Evolutionary conservation across 768 basidiomycete species (phyloP).

Genomic region (Pilatotrama ljubarskyi): DNA sequence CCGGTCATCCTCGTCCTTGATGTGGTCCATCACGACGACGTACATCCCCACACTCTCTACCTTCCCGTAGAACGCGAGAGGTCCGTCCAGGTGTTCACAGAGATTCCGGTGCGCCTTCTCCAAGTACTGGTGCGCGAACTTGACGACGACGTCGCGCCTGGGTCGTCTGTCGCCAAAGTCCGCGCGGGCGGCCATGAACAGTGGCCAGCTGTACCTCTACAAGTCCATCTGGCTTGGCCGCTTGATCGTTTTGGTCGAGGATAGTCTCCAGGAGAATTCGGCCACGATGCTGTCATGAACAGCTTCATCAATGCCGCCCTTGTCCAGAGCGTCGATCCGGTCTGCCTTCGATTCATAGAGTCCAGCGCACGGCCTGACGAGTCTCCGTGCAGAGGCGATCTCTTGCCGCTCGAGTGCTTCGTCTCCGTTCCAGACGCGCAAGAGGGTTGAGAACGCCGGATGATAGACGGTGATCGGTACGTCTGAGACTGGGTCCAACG

Average conservation of each 20-base stretch:
- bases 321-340: background rate
- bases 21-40: conserved; percentile 22
- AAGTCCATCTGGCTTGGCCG: background rate
- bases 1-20: background rate
- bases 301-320: background rate
- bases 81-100: background rate
- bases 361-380: background rate
- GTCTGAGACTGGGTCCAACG: background rate
- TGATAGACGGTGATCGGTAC: background rate
- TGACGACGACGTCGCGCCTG: conserved; percentile 13
- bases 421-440: background rate
- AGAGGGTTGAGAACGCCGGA: background rate
- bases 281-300: background rate
- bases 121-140: conserved; percentile 11
- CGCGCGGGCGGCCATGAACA: background rate
- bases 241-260: background rate
- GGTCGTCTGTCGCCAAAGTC: too few relatives aligned
- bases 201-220: background rate
- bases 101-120: background rate
- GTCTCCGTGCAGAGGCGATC: background rate
- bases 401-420: background rate
- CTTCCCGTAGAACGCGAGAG: conserved; percentile 8
- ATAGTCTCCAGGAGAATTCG: background rate
- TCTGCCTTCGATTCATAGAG: background rate
- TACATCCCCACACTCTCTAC: conserved; percentile 5